Evolutionary conservation across 1,139 yeast species (phyloP).

Genomic region (Debaryomycetaceae sp.): DNA sequence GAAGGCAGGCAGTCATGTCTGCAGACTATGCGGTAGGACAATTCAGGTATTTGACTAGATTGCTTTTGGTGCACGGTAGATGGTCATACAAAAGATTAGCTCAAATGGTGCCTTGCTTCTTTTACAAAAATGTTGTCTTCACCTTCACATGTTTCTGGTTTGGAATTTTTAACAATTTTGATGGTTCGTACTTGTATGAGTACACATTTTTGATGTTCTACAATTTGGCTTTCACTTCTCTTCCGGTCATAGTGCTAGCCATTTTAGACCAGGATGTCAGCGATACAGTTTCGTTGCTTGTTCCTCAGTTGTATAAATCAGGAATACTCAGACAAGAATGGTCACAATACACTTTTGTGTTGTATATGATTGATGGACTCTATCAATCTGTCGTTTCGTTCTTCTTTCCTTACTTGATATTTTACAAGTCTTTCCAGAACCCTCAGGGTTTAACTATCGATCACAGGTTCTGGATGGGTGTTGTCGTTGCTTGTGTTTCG

Average conservation of each 20-base stretch:
- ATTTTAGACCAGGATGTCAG: constrained; percentile 62
- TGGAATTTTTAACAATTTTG: constrained; percentile 55
- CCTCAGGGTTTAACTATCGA: constrained; percentile 50
- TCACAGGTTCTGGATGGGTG: constrained; percentile 59
- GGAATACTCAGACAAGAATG: constrained; percentile 54
- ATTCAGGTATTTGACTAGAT: constrained; percentile 52
- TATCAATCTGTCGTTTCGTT: constrained; percentile 56
- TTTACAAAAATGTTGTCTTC: constrained; percentile 59
- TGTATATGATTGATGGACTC: constrained; percentile 59
- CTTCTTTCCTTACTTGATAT: constrained; percentile 53
- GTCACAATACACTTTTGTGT: constrained; percentile 49
- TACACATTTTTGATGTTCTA: constrained; percentile 62
- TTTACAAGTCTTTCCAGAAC: constrained; percentile 42
- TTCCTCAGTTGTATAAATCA: constrained; percentile 55
- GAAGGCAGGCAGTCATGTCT: constrained; percentile 66
- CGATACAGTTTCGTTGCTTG: constrained; percentile 52
- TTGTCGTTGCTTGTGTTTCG: constrained; percentile 44
- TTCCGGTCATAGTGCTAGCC: constrained; percentile 58
- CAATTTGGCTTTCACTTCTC: constrained; percentile 62
- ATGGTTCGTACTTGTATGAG: constrained; percentile 61
- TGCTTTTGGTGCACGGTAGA: constrained; percentile 58
- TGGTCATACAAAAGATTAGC: constrained; percentile 64
- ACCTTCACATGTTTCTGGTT: constrained; percentile 62
- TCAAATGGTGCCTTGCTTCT: constrained; percentile 64
- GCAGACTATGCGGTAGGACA: constrained; percentile 67